Evolutionary conservation across 371 early-diverging fungal species (phyloP).

Genomic region (Mortierella sp.): DNA sequence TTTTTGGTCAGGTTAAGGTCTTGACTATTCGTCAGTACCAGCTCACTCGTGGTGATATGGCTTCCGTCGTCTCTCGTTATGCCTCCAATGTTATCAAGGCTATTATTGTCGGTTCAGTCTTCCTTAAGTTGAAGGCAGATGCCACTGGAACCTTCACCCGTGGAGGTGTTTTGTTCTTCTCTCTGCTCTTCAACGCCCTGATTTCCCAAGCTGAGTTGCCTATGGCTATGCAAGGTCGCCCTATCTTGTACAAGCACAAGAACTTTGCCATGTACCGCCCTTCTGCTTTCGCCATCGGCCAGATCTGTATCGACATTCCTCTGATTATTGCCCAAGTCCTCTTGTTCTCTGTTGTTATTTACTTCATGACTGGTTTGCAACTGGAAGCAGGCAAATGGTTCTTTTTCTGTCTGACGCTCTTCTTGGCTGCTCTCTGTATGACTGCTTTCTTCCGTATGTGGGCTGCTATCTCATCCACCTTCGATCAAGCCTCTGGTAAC

Average conservation of each 20-base stretch:
- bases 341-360: slow-evolving; percentile 66
- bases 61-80: slow-evolving; percentile 67
- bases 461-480: slow-evolving; percentile 65
- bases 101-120: slow-evolving; percentile 63
- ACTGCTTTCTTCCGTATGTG: slow-evolving; percentile 68
- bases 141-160: slow-evolving; percentile 79
- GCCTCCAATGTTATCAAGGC: slow-evolving; percentile 66
- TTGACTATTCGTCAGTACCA: slow-evolving; percentile 73
- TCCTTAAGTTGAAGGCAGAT: slow-evolving; percentile 1
- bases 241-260: slow-evolving; percentile 61
- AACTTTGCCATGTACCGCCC: slow-evolving; percentile 72
- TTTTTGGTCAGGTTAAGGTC: slow-evolving; percentile 69
- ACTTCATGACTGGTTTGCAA: slow-evolving; percentile 74
- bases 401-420: slow-evolving; percentile 61
- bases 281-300: slow-evolving; percentile 67
- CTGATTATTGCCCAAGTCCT: slow-evolving; percentile 60
- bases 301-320: slow-evolving; percentile 64
- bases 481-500: slow-evolving; percentile 66
- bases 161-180: slow-evolving; percentile 73
- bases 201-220: slow-evolving; percentile 66
- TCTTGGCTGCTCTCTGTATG: slow-evolving; percentile 63
- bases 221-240: slow-evolving; percentile 64
- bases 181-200: slow-evolving; percentile 67
- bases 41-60: slow-evolving; percentile 63
- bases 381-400: slow-evolving; percentile 63